Percentiles rank a stretch among this genome's conserved stretches.
Evolutionary conservation across 2,329 filamentous ascomycete species (phyloP).

Genomic region (Acarospora socialis): DNA sequence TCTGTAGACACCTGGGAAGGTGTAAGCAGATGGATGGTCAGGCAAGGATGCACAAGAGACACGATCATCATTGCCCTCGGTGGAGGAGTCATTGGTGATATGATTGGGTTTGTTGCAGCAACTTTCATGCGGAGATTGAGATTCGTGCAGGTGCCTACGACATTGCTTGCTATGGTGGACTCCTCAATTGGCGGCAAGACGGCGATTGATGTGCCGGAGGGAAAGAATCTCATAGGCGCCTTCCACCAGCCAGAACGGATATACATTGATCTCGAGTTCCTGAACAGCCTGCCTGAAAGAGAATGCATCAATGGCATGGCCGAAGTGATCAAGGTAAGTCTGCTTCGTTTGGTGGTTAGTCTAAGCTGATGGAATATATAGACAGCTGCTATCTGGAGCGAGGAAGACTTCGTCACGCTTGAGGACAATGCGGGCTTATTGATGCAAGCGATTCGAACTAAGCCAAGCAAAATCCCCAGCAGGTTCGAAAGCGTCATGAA

Average conservation of each 20-base stretch:
- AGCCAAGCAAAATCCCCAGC: constrained; percentile 38
- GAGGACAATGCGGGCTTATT: constrained; percentile 71
- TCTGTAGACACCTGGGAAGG: constrained; percentile 82
- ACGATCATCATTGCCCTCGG: constrained; percentile 88
- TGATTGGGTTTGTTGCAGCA: constrained; percentile 93
- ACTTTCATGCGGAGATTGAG: constrained; percentile 97
- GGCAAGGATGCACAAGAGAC: constrained; percentile 69
- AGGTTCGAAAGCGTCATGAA: constrained; percentile 57
- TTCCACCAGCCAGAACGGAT: constrained; percentile 95
- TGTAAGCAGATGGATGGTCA: no score
- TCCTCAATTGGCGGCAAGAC: constrained; percentile 98
- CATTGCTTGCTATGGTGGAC: constrained; percentile 91
- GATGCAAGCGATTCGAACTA: constrained; percentile 53
- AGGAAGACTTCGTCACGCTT: constrained; percentile 67
- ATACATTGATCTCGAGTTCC: constrained; percentile 84
- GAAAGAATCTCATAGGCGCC: constrained; percentile 88
- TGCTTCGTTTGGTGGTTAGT: not conserved
- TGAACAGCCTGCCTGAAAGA: constrained; percentile 76
- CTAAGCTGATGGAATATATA: constrained; percentile 17
- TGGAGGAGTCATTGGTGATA: constrained; percentile 91
- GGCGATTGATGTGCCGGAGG: constrained; percentile 87
- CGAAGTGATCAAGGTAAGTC: constrained; percentile 65
- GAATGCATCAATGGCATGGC: constrained; percentile 99
- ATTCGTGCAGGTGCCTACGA: constrained; percentile 93
- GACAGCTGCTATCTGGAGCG: constrained; percentile 93